Evolutionary conservation across 257 asterid species (phyloP).

Genomic region (Fraxinus pennsylvanica): DNA sequence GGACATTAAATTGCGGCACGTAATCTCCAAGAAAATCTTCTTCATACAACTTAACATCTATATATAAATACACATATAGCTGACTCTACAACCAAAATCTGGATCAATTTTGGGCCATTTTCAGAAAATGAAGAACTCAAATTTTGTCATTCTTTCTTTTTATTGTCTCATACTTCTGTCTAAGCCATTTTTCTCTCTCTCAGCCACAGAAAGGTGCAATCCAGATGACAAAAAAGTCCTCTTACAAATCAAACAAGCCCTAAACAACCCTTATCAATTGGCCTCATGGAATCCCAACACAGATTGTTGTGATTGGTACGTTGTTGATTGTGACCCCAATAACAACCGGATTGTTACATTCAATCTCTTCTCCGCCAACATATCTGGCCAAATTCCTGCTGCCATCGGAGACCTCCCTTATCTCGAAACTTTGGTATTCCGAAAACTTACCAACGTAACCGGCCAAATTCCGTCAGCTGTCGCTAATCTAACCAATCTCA

Average conservation of each 20-base stretch:
- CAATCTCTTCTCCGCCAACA: slow-evolving; percentile 30
- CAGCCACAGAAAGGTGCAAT: slow-evolving; percentile 43
- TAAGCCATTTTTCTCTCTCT: not conserved
- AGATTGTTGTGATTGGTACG: slow-evolving; percentile 63
- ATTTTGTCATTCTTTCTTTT: slow-evolving; percentile 10
- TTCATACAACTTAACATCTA: not conserved
- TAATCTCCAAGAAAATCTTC: not conserved
- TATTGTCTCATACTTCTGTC: slow-evolving; percentile 19
- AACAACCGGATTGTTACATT: slow-evolving; percentile 47
- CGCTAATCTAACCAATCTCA: slow-evolving; percentile 35
- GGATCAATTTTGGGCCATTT: not conserved
- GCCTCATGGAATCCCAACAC: slow-evolving; percentile 53
- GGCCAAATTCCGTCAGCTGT: slow-evolving; percentile 41
- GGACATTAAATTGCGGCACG: not conserved
- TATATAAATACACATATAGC: not conserved
- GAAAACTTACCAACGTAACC: slow-evolving; percentile 25
- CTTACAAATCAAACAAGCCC: slow-evolving; percentile 47
- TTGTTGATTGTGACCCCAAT: slow-evolving; percentile 38
- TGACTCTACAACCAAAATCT: not conserved
- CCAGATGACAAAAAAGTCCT: slow-evolving; percentile 62
- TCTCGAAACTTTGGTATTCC: slow-evolving; percentile 27
- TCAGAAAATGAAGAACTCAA: slow-evolving; percentile 22
- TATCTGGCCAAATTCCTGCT: slow-evolving; percentile 52
- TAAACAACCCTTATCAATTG: slow-evolving; percentile 47
- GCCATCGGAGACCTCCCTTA: slow-evolving; percentile 47